A percentile compares a stretch with the other conserved stretches of the same genome.
These are phyloP conservation scores for Aspergillus wentii DNA, from an alignment of 495 filamentous ascomycete species.

Conservation along the genomic window DNA sequence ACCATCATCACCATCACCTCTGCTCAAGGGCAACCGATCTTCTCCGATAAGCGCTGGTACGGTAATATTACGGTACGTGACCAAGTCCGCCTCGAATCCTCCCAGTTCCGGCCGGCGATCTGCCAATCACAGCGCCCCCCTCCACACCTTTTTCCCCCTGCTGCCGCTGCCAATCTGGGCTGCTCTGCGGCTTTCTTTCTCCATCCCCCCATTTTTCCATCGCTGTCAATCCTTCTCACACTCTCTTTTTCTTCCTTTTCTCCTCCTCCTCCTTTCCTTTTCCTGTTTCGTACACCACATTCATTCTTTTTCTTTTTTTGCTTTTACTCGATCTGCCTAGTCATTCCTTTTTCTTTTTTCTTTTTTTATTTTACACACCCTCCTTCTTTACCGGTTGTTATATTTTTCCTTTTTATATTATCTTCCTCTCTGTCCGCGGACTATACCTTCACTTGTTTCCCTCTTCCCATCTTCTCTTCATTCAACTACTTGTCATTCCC, in stretches of 20 bases:
- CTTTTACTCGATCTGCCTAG: slow-evolving; percentile 1
- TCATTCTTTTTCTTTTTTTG: slow-evolving; percentile 11
- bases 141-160: slow-evolving; percentile 11
- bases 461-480: slow-evolving; percentile 6
- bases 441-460: slow-evolving; percentile 2
- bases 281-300: slow-evolving; percentile 17
- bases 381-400: too few species aligned
- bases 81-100: slow-evolving; percentile 11
- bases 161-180: slow-evolving; percentile 8
- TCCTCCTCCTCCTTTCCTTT: slow-evolving; percentile 12
- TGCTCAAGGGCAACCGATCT: too few species aligned
- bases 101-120: slow-evolving; percentile 18
- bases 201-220: too few species aligned
- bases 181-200: too few species aligned
- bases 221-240: slow-evolving; percentile 2
- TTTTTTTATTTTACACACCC: slow-evolving; percentile 1
- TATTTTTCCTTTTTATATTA: too few species aligned
- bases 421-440: too few species aligned
- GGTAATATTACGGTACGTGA: slow-evolving; percentile 12
- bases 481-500: slow-evolving; percentile 5
- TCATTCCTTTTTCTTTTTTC: slow-evolving; percentile 1
- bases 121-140: slow-evolving; percentile 10
- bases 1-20: too few species aligned
- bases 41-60: slow-evolving; percentile 10
- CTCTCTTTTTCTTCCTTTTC: slow-evolving; percentile 1